A percentile compares a stretch with the other conserved stretches of the same genome.
phyloP scores from a whole-genome alignment of 2,329 filamentous ascomycete genomes.

The Aureobasidium sp. region DNA sequence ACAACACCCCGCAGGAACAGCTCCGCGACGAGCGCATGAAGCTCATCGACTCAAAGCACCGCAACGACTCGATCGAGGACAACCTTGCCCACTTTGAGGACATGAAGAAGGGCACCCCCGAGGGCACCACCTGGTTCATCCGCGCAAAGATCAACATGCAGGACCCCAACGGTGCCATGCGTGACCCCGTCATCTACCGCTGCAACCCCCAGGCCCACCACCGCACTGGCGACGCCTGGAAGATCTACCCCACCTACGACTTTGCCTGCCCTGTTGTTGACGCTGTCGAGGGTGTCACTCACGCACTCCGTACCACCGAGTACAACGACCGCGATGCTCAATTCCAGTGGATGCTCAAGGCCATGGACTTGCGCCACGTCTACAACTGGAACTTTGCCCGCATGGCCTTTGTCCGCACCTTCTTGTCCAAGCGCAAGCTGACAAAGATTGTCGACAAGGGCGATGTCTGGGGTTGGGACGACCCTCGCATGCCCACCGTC shows the following conservation, averaged over 20 bases:
- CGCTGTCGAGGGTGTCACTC: conserved; percentile 68
- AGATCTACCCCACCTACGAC: conserved; percentile 78
- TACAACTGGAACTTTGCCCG: conserved; percentile 76
- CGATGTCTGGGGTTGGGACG: conserved; percentile 72
- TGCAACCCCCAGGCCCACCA: conserved; percentile 68
- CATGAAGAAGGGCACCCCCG: conserved; percentile 75
- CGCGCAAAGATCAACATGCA: conserved; percentile 85
- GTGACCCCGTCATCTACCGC: conserved; percentile 94
- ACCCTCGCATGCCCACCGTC: conserved; percentile 81
- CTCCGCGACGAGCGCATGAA: conserved; percentile 79
- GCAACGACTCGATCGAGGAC: conserved; percentile 70
- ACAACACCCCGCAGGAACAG: conserved; percentile 80
- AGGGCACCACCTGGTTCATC: conserved; percentile 77
- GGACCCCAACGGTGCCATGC: conserved; percentile 85
- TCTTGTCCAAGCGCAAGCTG: conserved; percentile 74
- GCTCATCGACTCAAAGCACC: conserved; percentile 68
- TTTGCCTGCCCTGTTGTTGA: conserved; percentile 74
- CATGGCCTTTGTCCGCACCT: conserved; percentile 72
- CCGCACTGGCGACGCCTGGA: conserved; percentile 67
- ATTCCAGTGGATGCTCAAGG: conserved; percentile 73
- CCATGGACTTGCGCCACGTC: conserved; percentile 62
- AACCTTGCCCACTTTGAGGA: conserved; percentile 76
- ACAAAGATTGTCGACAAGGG: conserved; percentile 69
- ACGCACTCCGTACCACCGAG: conserved; percentile 71
- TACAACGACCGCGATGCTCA: conserved; percentile 77